Percentiles rank a stretch among this genome's conserved stretches.
Evolutionary conservation across 495 filamentous ascomycete genomes (phyloP).

Genomic region (Aspergillus leporis): DNA sequence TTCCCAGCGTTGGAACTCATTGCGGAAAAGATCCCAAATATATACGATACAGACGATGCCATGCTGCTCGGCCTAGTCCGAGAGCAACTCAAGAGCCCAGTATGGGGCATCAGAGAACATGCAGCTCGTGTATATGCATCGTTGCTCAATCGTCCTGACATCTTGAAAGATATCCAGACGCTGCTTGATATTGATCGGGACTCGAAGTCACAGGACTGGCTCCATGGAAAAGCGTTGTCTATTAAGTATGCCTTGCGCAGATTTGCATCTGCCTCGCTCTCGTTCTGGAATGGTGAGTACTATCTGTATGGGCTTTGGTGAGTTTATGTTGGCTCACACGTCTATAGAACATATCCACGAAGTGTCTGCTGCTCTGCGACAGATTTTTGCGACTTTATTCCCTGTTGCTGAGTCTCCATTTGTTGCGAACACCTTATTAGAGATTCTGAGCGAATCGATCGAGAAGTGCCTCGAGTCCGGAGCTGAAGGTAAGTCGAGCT

Average conservation of each 20-base stretch:
- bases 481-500: slow-evolving; percentile 27
- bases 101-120: slow-evolving; percentile 91
- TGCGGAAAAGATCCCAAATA: slow-evolving; percentile 47
- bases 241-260: slow-evolving; percentile 49
- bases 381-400: slow-evolving; percentile 30
- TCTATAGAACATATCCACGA: slow-evolving; percentile 30
- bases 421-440: slow-evolving; percentile 39
- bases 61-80: slow-evolving; percentile 37
- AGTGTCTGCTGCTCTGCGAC: slow-evolving; percentile 28
- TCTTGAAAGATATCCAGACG: slow-evolving; percentile 45
- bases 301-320: not conserved
- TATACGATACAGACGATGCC: slow-evolving; percentile 32
- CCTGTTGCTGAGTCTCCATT: slow-evolving; percentile 38
- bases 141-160: slow-evolving; percentile 56
- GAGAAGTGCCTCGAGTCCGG: slow-evolving; percentile 35
- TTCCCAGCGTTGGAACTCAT: slow-evolving; percentile 90
- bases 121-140: slow-evolving; percentile 77
- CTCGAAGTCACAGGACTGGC: slow-evolving; percentile 51
- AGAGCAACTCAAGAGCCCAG: slow-evolving; percentile 60
- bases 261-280: slow-evolving; percentile 32
- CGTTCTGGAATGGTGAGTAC: slow-evolving; percentile 38
- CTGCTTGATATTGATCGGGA: slow-evolving; percentile 45
- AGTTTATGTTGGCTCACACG: slow-evolving; percentile 3
- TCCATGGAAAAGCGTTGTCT: slow-evolving; percentile 64
- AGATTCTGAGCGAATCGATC: slow-evolving; percentile 41